Evolutionary conservation across 228 moss, liverwort and hornwort species (phyloP).

Genomic region (Sphagnum fallax): DNA sequence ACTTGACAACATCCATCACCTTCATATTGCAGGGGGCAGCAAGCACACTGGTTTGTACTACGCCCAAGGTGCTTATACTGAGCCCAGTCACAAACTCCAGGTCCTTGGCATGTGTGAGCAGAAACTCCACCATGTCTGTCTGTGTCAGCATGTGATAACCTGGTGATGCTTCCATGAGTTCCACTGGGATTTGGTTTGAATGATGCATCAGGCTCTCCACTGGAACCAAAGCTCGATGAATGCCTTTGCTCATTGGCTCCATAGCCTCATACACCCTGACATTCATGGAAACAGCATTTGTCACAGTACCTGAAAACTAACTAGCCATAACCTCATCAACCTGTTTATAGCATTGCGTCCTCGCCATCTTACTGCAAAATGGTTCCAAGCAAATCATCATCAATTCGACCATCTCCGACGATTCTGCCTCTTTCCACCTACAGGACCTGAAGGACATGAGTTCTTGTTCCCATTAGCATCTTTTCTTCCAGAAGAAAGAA

Average conservation of each 20-base stretch:
- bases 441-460: too few species aligned
- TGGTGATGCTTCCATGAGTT: slow-evolving; percentile 65
- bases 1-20: slow-evolving; percentile 75
- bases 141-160: slow-evolving; percentile 93
- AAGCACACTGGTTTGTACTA: slow-evolving; percentile 63
- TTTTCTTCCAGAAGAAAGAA: too few species aligned
- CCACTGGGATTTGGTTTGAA: slow-evolving; percentile 24
- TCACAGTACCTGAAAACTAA: too few species aligned
- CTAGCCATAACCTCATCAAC: too few species aligned
- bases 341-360: too few species aligned
- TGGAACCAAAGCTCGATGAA: slow-evolving; percentile 83
- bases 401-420: too few species aligned
- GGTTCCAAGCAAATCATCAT: too few species aligned
- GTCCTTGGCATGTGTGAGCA: slow-evolving; percentile 46
- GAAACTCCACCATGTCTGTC: slow-evolving; percentile 77
- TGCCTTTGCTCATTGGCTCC: slow-evolving; percentile 92
- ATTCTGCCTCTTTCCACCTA: too few species aligned
- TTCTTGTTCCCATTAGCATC: too few species aligned
- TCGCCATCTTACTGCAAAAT: too few species aligned
- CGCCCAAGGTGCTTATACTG: slow-evolving; percentile 57
- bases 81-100: slow-evolving; percentile 37
- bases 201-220: slow-evolving; percentile 53
- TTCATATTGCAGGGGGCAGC: slow-evolving; percentile 80
- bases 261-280: slow-evolving; percentile 76
- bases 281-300: too few species aligned